Percentiles rank a stretch among this genome's conserved stretches.
phyloP scores from a whole-genome alignment of 345 rosid genomes.

The Luvunga scandens region DNA sequence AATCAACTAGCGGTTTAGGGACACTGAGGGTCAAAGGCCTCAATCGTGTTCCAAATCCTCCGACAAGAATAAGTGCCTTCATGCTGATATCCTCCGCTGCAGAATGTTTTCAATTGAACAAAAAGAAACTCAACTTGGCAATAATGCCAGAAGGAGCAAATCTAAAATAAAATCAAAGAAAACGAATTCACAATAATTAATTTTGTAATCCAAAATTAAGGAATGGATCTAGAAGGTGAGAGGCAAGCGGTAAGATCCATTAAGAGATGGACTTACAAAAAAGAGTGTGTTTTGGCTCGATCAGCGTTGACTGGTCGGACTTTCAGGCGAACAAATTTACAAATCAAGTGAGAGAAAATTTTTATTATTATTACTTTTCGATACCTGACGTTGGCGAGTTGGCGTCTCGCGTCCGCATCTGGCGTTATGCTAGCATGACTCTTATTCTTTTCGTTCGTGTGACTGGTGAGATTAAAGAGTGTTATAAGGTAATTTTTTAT shows the following conservation, averaged over 20 bases:
- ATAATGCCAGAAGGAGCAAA: not conserved
- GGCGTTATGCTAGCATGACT: too few relatives aligned
- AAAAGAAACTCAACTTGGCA: not conserved
- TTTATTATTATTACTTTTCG: too few relatives aligned
- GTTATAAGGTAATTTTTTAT: too few relatives aligned
- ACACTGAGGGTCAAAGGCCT: conserved; percentile 79
- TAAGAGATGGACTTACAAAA: not conserved
- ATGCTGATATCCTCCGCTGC: conserved; percentile 27
- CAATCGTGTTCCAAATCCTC: conserved; percentile 75
- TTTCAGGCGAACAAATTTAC: too few relatives aligned
- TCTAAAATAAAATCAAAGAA: too few relatives aligned
- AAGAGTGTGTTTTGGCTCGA: not conserved
- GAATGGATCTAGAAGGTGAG: not conserved
- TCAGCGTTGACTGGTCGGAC: not conserved
- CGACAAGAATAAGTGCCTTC: conserved; percentile 85
- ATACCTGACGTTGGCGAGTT: too few relatives aligned
- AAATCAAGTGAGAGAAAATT: too few relatives aligned
- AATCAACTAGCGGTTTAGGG: conserved; percentile 79
- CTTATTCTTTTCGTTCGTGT: too few relatives aligned
- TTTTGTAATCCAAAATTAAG: too few relatives aligned
- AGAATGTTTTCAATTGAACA: not conserved
- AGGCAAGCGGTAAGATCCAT: not conserved
- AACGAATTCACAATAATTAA: not conserved
- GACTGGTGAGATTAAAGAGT: too few relatives aligned
- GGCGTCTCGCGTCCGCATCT: too few relatives aligned